A percentile compares a stretch with the other conserved stretches of the same genome.
Evolutionary conservation across 805 yeast species (phyloP).

Genomic region (Clavispora carvajalis): DNA sequence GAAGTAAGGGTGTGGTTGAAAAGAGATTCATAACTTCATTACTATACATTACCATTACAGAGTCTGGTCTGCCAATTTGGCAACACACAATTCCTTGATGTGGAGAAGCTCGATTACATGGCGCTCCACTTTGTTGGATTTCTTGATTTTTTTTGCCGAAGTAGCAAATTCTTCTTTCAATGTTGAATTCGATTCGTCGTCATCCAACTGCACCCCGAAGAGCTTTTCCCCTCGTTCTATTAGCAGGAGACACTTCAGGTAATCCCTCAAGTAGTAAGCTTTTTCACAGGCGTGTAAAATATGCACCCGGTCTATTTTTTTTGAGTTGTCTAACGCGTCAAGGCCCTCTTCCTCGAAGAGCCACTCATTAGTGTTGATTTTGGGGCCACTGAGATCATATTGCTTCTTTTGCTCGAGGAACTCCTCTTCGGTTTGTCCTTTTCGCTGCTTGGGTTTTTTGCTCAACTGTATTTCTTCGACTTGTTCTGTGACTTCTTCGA

Average conservation of each 20-base stretch:
- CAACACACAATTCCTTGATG: slow-evolving; percentile 33
- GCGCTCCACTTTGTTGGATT: slow-evolving; percentile 37
- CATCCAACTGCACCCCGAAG: slow-evolving; percentile 20
- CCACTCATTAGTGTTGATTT: slow-evolving; percentile 43
- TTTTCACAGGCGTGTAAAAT: slow-evolving; percentile 59
- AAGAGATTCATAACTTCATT: slow-evolving; percentile 2
- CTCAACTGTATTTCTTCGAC: slow-evolving; percentile 1
- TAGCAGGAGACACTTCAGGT: slow-evolving; percentile 43
- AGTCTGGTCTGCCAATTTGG: slow-evolving; percentile 13
- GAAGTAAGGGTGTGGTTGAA: slow-evolving; percentile 41
- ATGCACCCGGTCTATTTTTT: slow-evolving; percentile 51
- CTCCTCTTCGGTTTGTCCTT: slow-evolving; percentile 67
- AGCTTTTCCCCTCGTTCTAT: slow-evolving; percentile 33
- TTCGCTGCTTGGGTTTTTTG: slow-evolving; percentile 36
- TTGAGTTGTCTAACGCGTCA: slow-evolving; percentile 23
- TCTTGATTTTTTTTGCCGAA: slow-evolving; percentile 21
- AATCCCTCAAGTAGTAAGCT: slow-evolving; percentile 53
- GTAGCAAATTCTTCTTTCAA: slow-evolving; percentile 14
- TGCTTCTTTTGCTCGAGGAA: slow-evolving; percentile 46
- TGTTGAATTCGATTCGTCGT: slow-evolving; percentile 20
- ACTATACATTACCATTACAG: neutral
- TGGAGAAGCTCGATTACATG: slow-evolving; percentile 48
- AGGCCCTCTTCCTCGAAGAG: slow-evolving; percentile 23
- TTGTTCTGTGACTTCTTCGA: neutral
- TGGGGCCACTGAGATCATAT: slow-evolving; percentile 56